Evolutionary conservation across 2,329 filamentous ascomycete genomes (phyloP), one percentile per base, ranked within the genome.

Genomic region (Aspergillus alliaceus): DNA sequence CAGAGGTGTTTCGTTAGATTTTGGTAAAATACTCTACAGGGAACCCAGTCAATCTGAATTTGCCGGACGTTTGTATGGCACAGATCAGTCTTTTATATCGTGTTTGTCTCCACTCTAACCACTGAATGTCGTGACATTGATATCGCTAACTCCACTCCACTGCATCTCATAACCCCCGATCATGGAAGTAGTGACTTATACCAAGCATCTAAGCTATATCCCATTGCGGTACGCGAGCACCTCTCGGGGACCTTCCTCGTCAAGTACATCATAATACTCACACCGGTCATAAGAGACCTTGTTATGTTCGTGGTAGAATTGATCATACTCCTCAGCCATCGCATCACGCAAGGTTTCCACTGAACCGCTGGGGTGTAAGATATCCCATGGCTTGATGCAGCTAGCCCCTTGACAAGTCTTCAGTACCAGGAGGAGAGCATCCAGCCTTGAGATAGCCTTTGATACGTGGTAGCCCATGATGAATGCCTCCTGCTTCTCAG

Each of bases 381-480:
- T 63, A 22, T 66, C 56, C 75, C 75, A 77, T 2, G 75, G 75
- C 44, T 71, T 59, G 32, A 70, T 67, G 51, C 75, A 78, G 4
- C 66, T 68, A 4, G 39, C 34, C 7, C 67, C 72, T 50, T 74
- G 67, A 64, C 75, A 78, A 0, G 74, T 72, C 37, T 77, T 77
- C 4, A 77, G 61, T 0, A 77, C 71, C n/a, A 77, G 55, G 0
- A 77, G 61, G 1, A 77, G 60, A 2, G 75, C 64, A 55, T 77
- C 73, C 0, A 77, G 64, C 2, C 75, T 64, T 11, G 29, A 51
- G 24, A 69, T 59, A 1, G 64, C 58, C 15, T 68, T 63, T 0
- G 59, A 35, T 0, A 72, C n/a, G 39, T 58, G 56, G 6, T 61
- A 57, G 11, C 66, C 60, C 8, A 74, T 56, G 20, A 70, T 61